phyloP scores from a whole-genome alignment of 768 basidiomycete genomes.

The Paxillus rubicundulus region DNA sequence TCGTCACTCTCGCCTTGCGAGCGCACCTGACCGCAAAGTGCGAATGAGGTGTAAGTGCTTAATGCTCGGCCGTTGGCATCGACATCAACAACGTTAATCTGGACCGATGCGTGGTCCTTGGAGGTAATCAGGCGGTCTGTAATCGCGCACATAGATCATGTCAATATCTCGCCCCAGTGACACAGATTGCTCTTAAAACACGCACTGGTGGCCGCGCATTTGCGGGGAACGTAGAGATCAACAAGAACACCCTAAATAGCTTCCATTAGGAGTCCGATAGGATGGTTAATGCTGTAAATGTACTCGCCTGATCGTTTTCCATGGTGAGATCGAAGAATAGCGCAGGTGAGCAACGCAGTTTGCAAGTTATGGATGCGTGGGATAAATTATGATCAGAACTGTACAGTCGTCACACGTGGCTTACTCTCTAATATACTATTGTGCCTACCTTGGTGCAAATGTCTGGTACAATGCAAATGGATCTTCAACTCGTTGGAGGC shows the following conservation, averaged over 20 bases:
- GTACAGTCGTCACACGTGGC: constrained; percentile 21
- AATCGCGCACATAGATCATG: constrained; percentile 5
- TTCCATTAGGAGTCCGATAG: constrained; percentile 1
- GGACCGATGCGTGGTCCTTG: constrained; percentile 98
- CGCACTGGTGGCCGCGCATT: constrained; percentile 96
- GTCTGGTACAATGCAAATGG: no score
- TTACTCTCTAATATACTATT: neutral
- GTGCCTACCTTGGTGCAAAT: no score
- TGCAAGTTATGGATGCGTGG: constrained; percentile 22
- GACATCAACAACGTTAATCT: constrained; percentile 93
- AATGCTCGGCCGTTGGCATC: constrained; percentile 84
- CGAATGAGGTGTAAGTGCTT: constrained; percentile 83
- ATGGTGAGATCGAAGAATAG: constrained; percentile 42
- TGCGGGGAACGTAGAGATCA: constrained; percentile 99
- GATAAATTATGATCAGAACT: constrained; percentile 29
- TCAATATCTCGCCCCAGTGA: neutral
- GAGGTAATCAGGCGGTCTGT: constrained; percentile 96
- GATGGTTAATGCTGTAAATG: neutral
- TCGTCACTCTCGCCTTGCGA: constrained; percentile 97
- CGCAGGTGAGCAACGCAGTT: neutral
- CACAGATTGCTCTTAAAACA: constrained; percentile 18
- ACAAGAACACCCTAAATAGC: constrained; percentile 85
- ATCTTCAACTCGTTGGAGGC: no score
- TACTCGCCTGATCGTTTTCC: constrained; percentile 88
- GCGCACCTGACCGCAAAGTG: constrained; percentile 90